Conservation (phyloP, 225 moss, liverwort and hornwort species). For the Pseudisothecium myosuroides region DNA sequence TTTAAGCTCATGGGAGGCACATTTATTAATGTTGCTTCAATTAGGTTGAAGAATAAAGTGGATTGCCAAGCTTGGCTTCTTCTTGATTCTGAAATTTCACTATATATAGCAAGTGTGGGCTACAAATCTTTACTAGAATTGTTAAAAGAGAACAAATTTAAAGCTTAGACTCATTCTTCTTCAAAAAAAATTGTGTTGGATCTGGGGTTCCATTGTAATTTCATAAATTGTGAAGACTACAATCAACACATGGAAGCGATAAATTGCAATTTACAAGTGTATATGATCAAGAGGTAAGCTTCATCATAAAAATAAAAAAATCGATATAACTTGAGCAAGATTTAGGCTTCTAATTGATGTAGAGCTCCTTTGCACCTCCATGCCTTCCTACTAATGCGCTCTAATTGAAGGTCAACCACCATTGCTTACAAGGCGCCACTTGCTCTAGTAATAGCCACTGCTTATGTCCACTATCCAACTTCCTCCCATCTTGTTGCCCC, state of each 20-base stretch:
- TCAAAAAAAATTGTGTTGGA: background rate
- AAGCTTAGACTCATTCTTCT: background rate
- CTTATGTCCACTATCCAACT: accelerated
- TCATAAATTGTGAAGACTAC: background rate
- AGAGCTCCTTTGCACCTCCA: accelerated
- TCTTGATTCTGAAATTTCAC: background rate
- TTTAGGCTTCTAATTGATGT: accelerated
- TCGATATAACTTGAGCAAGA: accelerated
- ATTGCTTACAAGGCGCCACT: accelerated
- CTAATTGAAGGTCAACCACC: accelerated
- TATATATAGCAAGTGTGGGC: accelerated
- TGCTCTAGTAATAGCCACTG: accelerated
- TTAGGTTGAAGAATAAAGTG: background rate
- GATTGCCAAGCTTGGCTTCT: background rate
- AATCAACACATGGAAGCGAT: accelerated
- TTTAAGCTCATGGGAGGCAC: background rate
- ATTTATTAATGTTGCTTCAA: background rate
- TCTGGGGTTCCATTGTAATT: background rate
- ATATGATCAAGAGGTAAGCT: background rate
- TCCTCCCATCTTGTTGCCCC: background rate
- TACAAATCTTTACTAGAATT: background rate
- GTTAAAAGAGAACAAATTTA: background rate
- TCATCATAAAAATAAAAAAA: accelerated
- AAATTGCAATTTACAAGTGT: background rate
- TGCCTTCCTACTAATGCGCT: accelerated